Evolutionary conservation across 331 rosid species (phyloP).

Genomic region (Erythrophleum ivorense): DNA sequence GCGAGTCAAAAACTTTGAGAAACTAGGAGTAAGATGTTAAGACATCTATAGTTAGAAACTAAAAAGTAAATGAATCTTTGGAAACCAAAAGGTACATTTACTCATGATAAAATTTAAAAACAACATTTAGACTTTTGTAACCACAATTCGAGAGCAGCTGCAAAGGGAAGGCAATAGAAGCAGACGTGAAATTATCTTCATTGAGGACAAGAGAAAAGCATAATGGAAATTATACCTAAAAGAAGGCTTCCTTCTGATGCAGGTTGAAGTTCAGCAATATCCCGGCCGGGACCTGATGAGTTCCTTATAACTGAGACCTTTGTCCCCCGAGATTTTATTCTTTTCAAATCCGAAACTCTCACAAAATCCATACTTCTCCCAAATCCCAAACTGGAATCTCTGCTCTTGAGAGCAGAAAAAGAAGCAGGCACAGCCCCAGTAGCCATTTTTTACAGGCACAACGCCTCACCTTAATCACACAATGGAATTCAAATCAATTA

Average conservation of each 20-base stretch:
- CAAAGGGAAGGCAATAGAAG: neutral
- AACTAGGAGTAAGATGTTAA: neutral
- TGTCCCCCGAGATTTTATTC: constrained; percentile 53
- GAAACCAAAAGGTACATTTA: neutral
- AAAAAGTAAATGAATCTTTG: neutral
- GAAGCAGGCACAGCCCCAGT: constrained; percentile 80
- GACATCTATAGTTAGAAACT: neutral
- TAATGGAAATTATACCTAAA: constrained; percentile 58
- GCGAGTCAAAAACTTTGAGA: neutral
- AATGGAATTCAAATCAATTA: constrained; percentile 36
- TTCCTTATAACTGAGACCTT: constrained; percentile 71
- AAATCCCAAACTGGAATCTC: constrained; percentile 76
- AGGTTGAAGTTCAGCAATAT: constrained; percentile 80
- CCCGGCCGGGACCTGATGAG: constrained; percentile 76
- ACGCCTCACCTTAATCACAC: constrained; percentile 45
- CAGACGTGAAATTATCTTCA: neutral
- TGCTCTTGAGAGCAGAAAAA: constrained; percentile 59
- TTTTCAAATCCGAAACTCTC: constrained; percentile 71
- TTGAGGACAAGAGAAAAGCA: neutral
- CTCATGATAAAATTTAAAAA: neutral
- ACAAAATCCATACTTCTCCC: constrained; percentile 72
- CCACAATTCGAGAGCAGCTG: neutral
- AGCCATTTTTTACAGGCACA: constrained; percentile 64
- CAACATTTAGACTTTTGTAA: neutral
- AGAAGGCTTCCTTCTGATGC: constrained; percentile 90